These are phyloP conservation scores for Thermothelomyces thermophilus DNA, from an alignment of 2,329 filamentous ascomycete genomes.

Conservation along the genomic window DNA sequence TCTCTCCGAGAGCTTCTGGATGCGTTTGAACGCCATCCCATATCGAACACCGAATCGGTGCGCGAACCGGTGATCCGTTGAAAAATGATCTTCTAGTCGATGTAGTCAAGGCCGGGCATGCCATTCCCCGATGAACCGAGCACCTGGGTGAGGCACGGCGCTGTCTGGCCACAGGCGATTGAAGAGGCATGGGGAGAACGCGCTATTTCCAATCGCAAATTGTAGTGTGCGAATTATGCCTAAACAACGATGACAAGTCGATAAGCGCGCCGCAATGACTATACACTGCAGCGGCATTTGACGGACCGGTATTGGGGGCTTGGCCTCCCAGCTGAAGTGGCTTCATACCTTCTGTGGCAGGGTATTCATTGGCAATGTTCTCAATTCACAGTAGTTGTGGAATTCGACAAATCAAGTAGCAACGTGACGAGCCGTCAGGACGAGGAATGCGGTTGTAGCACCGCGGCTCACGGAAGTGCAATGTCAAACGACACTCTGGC, in stretches of 20 bases:
- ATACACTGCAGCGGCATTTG: conserved; percentile 7
- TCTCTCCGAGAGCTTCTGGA: conserved; percentile 28
- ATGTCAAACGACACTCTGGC: background rate
- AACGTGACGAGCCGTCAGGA: background rate
- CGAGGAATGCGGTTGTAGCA: background rate
- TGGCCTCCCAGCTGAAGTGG: background rate
- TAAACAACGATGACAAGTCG: too few relatives aligned
- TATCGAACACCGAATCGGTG: conserved; percentile 34
- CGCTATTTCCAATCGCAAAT: too few relatives aligned
- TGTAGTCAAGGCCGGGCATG: too few relatives aligned
- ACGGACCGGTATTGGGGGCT: background rate
- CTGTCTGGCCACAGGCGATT: too few relatives aligned
- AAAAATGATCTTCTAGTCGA: background rate
- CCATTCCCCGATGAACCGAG: background rate
- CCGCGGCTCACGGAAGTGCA: background rate
- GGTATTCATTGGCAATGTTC: background rate
- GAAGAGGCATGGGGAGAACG: too few relatives aligned
- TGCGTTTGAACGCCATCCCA: conserved; percentile 27
- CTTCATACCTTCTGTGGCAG: conserved; percentile 12
- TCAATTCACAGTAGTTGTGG: too few relatives aligned
- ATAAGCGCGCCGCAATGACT: background rate
- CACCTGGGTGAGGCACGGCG: too few relatives aligned
- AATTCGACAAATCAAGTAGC: background rate
- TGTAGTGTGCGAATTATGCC: background rate
- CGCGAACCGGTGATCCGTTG: conserved; percentile 38